phyloP scores from a whole-genome alignment of 345 rosid genomes.

The Durio zibethinus region DNA sequence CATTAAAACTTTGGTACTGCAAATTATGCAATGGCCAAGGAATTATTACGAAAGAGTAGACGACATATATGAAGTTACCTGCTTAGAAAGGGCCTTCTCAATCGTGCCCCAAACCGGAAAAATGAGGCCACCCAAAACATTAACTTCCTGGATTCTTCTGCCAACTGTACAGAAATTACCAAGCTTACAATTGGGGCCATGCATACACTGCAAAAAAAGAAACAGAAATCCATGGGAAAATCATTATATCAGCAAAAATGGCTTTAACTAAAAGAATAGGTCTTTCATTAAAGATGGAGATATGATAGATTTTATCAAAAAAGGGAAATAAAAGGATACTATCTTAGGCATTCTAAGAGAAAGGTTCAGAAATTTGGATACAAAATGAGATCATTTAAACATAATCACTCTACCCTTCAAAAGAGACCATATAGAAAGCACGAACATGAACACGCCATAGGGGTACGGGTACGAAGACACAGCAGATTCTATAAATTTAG shows the following conservation, averaged over 20 bases:
- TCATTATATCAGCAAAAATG: neutral
- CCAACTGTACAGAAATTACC: conserved; percentile 94
- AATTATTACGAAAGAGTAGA: neutral
- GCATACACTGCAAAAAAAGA: conserved; percentile 80
- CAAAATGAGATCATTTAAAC: neutral
- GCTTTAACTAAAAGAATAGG: neutral
- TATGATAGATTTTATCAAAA: neutral
- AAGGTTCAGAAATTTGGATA: neutral
- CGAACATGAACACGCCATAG: neutral
- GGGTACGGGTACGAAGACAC: neutral
- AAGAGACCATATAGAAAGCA: neutral
- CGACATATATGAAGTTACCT: conserved; percentile 37
- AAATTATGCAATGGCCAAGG: neutral
- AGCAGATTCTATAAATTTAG: neutral
- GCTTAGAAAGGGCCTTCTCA: conserved; percentile 93
- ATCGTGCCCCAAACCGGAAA: conserved; percentile 98
- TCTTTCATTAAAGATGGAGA: neutral
- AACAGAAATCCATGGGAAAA: conserved; percentile 4
- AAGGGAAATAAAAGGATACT: neutral
- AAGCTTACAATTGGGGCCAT: conserved; percentile 91
- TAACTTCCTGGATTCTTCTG: conserved; percentile 89
- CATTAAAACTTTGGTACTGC: neutral
- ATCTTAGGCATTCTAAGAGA: neutral
- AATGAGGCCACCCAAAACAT: conserved; percentile 93
- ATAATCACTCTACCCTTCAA: neutral